Evolutionary conservation across 208 protist species (phyloP).

Genomic region (Trypanosoma rangeli): DNA sequence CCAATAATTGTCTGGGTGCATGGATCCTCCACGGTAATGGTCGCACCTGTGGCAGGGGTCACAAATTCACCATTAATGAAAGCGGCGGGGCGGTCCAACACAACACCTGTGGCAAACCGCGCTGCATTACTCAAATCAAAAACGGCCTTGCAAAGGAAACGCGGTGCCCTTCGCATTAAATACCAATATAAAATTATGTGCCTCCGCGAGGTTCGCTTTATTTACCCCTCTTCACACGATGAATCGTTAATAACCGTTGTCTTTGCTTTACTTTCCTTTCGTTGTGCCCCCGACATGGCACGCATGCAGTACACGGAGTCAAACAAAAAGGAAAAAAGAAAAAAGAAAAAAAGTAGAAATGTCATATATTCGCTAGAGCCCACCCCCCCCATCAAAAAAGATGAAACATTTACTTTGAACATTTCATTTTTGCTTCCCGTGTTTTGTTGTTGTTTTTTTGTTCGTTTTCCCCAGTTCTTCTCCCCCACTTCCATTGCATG

Average conservation of each 20-base stretch:
- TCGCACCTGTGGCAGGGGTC: constrained; percentile 14
- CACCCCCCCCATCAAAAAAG: too few species aligned
- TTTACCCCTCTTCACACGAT: background rate
- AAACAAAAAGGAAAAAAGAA: constrained; percentile 1
- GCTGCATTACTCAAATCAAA: constrained; percentile 50
- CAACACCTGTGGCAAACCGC: constrained; percentile 36
- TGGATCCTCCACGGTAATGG: constrained; percentile 70
- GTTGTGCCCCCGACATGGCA: background rate
- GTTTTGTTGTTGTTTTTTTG: background rate
- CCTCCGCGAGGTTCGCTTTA: background rate
- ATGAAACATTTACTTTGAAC: too few species aligned
- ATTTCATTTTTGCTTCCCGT: background rate
- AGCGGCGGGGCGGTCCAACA: constrained; percentile 44
- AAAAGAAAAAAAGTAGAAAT: background rate
- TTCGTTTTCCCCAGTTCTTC: background rate
- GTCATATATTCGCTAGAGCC: too few species aligned
- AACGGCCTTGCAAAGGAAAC: constrained; percentile 15
- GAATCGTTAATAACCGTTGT: background rate
- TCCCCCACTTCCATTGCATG: background rate
- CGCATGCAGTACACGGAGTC: background rate
- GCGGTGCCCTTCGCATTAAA: constrained; percentile 14
- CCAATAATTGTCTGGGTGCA: constrained; percentile 75
- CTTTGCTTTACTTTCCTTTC: background rate
- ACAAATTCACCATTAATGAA: constrained; percentile 77
- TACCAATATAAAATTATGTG: background rate